Base-by-base conservation (phyloP, 1,139 yeast genomes). In the Geotrichum citri-aurantii region DNA sequence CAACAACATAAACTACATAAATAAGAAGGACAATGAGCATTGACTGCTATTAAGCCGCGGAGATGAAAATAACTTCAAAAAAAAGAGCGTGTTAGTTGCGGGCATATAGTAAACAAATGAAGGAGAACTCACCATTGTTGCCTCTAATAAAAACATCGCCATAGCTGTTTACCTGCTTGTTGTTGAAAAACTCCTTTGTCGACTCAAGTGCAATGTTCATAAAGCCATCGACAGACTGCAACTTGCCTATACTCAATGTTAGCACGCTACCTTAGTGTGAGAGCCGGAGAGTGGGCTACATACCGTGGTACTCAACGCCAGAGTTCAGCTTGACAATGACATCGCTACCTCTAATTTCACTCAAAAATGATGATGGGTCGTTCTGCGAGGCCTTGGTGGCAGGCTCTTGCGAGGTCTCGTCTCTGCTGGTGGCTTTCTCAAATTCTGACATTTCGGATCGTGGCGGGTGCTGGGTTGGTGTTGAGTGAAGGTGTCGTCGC, bases 111-210 rank as follows among this genome's bases (percentile, higher is more conserved):
- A 26, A n/a, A 53, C 23, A 29, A 56, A 19, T 12, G 19, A 24
- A 14, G 26, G 6, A 10, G 23, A 8, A 64, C 70, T 63, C 61
- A 79, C 96, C 96, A 73, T 90, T 89, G 71, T 93, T 89, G 48
- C 99, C 99, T 75, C 99, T 85, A 63, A 93, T 83, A 72, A 93
- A 95, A 21, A 92, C 95, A 72, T 93, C 98, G 47, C 90, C 92
- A 68, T 86, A 88, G 50, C 78, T 79, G 58, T 80, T 81, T 60
- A 84, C 83, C 55, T 79, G 77, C 56, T 76, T 76, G 17, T 84
- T 85, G 56, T 81, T 81, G 29, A 82, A 81, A 53, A 76, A 76
- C 71, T 93, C 98, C 56, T 81, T 79, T 3, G 96, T 84, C 57
- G 84, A 81, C 61, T 87, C 91, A 66, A 93, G 79, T 4, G 93